These are phyloP conservation scores for Sicyos edulis DNA, from an alignment of 306 rosid species.

Conservation along the genomic window DNA sequence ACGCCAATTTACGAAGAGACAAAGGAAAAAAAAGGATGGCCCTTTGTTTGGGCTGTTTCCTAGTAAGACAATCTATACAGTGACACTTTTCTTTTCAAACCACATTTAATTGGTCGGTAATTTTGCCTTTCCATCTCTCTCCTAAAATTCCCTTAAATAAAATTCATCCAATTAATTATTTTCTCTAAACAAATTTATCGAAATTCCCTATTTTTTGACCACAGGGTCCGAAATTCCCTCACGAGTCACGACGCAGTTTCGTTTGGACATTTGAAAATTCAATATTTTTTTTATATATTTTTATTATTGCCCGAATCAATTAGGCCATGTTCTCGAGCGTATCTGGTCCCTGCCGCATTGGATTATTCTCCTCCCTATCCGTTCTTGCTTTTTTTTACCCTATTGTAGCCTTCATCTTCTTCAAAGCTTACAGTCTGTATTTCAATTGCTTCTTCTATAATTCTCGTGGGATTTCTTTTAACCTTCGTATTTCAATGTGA, in stretches of 20 bases:
- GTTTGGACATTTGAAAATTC: background rate
- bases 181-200: background rate
- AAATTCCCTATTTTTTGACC: background rate
- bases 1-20: background rate
- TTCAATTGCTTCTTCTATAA: slow-evolving; percentile 22
- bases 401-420: slow-evolving; percentile 13
- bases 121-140: background rate
- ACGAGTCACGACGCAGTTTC: slow-evolving; percentile 6
- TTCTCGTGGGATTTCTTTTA: slow-evolving; percentile 20
- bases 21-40: background rate
- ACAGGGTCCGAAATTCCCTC: background rate
- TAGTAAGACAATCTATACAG: slow-evolving; percentile 10
- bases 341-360: background rate
- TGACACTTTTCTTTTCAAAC: background rate
- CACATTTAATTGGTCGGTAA: slow-evolving; percentile 22
- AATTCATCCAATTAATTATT: background rate
- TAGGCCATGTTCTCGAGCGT: slow-evolving; percentile 21
- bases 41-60: slow-evolving; percentile 4
- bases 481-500: background rate
- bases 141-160: background rate
- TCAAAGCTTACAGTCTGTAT: slow-evolving; percentile 25
- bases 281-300: slow-evolving; percentile 6
- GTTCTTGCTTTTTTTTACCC: slow-evolving; percentile 1
- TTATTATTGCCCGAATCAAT: background rate
- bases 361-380: slow-evolving; percentile 13